phyloP scores from a whole-genome alignment of 345 rosid genomes.

The Gossypium ekmanianum region DNA sequence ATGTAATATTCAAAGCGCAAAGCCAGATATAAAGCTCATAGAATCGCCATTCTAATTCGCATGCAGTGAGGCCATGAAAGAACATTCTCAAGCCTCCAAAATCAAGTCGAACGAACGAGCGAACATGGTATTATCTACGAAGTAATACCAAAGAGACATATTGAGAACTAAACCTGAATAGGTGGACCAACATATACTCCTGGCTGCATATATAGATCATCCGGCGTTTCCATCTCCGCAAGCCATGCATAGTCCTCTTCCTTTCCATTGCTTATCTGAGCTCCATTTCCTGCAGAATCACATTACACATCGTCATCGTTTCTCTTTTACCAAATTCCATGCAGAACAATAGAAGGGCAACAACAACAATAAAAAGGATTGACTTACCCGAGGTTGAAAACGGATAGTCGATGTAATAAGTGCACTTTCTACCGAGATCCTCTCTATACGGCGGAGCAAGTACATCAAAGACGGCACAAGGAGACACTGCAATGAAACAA shows the following conservation, averaged over 20 bases:
- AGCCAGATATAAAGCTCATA: no score
- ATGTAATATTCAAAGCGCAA: no score
- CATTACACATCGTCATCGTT: neutral
- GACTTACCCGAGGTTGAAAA: slow-evolving; percentile 56
- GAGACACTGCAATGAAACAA: slow-evolving; percentile 84
- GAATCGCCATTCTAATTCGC: no score
- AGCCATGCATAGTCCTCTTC: slow-evolving; percentile 84
- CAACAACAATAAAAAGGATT: neutral
- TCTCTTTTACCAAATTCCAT: neutral
- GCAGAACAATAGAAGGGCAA: neutral
- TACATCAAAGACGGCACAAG: slow-evolving; percentile 86
- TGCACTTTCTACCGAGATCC: slow-evolving; percentile 67
- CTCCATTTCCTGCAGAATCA: slow-evolving; percentile 35
- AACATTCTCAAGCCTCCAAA: no score
- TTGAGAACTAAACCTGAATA: slow-evolving; percentile 36
- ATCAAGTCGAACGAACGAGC: neutral
- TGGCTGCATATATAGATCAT: slow-evolving; percentile 66
- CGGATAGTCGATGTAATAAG: slow-evolving; percentile 81
- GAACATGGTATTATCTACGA: neutral
- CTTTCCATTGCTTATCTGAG: slow-evolving; percentile 37
- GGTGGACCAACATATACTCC: slow-evolving; percentile 68
- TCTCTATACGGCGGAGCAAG: slow-evolving; percentile 87
- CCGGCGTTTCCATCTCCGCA: slow-evolving; percentile 63
- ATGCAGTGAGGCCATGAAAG: no score
- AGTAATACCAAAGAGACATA: neutral